Percentiles rank a stretch among this genome's conserved stretches.
These are phyloP conservation scores for Striga asiatica DNA, from an alignment of 257 asterid species.

Conservation along the genomic window DNA sequence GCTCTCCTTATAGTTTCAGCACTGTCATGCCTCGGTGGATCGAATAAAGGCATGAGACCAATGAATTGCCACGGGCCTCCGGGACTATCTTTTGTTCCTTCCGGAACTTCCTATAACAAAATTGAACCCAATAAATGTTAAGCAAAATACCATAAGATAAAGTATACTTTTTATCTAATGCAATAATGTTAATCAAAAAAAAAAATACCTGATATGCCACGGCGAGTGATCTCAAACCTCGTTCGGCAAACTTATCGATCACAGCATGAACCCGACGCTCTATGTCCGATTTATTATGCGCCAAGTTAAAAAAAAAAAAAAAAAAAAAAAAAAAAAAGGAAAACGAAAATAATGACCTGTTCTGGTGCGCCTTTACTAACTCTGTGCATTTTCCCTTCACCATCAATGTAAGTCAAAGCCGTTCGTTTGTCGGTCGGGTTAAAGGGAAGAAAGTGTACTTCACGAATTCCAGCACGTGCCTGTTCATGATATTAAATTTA, in stretches of 20 bases:
- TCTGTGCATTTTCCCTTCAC: constrained; percentile 85
- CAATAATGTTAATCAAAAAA: too few species aligned
- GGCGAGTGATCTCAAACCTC: constrained; percentile 85
- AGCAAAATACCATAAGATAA: too few species aligned
- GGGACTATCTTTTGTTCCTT: constrained; percentile 62
- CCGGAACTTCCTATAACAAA: constrained; percentile 71
- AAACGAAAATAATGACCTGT: constrained; percentile 40
- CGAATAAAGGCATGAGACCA: constrained; percentile 90
- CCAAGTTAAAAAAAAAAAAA: not conserved
- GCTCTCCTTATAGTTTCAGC: constrained; percentile 90
- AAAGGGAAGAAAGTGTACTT: constrained; percentile 90
- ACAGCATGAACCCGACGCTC: constrained; percentile 70
- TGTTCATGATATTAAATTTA: constrained; percentile 19
- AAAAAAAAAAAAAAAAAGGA: not conserved
- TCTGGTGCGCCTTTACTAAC: constrained; percentile 99
- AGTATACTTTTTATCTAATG: too few species aligned
- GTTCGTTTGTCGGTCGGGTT: constrained; percentile 95
- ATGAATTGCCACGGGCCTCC: constrained; percentile 92
- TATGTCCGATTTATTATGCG: constrained; percentile 70
- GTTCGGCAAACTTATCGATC: constrained; percentile 85
- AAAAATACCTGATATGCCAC: constrained; percentile 81
- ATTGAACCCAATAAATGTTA: too few species aligned
- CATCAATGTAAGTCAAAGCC: constrained; percentile 79
- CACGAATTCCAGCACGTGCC: constrained; percentile 97
- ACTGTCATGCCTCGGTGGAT: constrained; percentile 95